Evolutionary conservation across 2,329 filamentous ascomycete species (phyloP).

Genomic region (Cladosporium sp.): DNA sequence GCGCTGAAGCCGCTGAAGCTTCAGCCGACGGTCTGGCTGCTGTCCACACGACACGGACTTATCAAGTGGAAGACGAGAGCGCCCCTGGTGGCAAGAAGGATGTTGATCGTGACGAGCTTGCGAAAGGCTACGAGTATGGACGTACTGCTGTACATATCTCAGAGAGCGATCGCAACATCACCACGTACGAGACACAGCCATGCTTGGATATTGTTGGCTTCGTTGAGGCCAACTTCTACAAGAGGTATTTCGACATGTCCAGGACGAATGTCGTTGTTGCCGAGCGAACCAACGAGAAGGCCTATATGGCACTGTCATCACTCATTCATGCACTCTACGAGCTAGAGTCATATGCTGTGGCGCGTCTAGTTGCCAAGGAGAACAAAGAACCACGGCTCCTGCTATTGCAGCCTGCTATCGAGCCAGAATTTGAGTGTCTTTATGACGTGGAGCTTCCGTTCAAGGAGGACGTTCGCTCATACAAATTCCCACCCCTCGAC

Average conservation of each 20-base stretch:
- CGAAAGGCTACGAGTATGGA: conserved; percentile 94
- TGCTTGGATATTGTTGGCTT: conserved; percentile 85
- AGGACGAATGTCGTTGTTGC: conserved; percentile 76
- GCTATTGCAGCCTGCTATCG: conserved; percentile 76
- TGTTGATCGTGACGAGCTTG: conserved; percentile 76
- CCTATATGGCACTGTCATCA: conserved; percentile 81
- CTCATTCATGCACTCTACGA: conserved; percentile 86
- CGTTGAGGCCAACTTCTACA: conserved; percentile 63
- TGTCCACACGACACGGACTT: conserved; percentile 76
- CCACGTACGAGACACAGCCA: conserved; percentile 76
- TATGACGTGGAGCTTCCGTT: conserved; percentile 91
- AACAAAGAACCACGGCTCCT: conserved; percentile 74
- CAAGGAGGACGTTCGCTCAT: conserved; percentile 85
- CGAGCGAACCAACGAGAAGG: conserved; percentile 75
- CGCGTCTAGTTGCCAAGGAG: conserved; percentile 81
- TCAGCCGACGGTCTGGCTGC: conserved; percentile 57
- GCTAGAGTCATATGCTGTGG: conserved; percentile 80
- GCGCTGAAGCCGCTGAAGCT: conserved; percentile 29
- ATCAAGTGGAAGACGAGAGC: conserved; percentile 74
- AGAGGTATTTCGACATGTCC: conserved; percentile 82
- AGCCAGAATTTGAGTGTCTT: conserved; percentile 77
- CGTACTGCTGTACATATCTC: conserved; percentile 87
- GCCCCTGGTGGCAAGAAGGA: conserved; percentile 78
- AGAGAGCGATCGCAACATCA: conserved; percentile 82
- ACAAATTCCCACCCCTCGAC: conserved; percentile 87